Conservation (phyloP, 1,284 basidiomycete genomes). For the Apiotrichum brassicae region DNA sequence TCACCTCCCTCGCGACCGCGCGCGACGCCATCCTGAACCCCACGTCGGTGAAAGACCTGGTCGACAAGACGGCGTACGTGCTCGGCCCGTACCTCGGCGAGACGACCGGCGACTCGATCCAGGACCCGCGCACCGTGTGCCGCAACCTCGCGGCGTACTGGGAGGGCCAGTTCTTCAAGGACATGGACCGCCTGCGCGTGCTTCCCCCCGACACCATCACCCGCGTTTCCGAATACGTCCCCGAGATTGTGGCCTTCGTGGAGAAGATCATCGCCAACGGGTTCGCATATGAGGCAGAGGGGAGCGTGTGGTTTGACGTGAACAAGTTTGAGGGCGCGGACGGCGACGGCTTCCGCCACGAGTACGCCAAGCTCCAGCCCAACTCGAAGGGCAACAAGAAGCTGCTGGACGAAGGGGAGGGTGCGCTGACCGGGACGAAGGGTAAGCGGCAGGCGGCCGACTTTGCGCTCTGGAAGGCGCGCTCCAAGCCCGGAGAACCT, state of each 20-base stretch:
- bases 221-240: constrained; percentile 94
- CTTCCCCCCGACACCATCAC: constrained; percentile 85
- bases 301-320: constrained; percentile 95
- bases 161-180: constrained; percentile 85
- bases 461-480: constrained; percentile 96
- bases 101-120: constrained; percentile 73
- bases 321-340: constrained; percentile 69
- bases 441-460: constrained; percentile 59
- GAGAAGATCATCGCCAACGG: constrained; percentile 81
- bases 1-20: constrained; percentile 61
- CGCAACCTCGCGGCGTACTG: constrained; percentile 78
- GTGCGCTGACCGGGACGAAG: constrained; percentile 64
- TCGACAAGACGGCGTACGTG: constrained; percentile 69
- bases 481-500: constrained; percentile 92
- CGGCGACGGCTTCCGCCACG: constrained; percentile 54
- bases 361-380: constrained; percentile 93
- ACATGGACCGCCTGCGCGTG: constrained; percentile 84
- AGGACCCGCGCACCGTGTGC: constrained; percentile 74
- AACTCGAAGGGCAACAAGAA: constrained; percentile 91
- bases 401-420: constrained; percentile 88
- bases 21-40: constrained; percentile 30
- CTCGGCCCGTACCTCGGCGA: constrained; percentile 67
- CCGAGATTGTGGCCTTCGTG: constrained; percentile 87
- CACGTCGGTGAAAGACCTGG: constrained; percentile 55
- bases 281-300: constrained; percentile 80